Conservation (phyloP, 345 rosid genomes). For the Lagerstroemia speciosa region DNA sequence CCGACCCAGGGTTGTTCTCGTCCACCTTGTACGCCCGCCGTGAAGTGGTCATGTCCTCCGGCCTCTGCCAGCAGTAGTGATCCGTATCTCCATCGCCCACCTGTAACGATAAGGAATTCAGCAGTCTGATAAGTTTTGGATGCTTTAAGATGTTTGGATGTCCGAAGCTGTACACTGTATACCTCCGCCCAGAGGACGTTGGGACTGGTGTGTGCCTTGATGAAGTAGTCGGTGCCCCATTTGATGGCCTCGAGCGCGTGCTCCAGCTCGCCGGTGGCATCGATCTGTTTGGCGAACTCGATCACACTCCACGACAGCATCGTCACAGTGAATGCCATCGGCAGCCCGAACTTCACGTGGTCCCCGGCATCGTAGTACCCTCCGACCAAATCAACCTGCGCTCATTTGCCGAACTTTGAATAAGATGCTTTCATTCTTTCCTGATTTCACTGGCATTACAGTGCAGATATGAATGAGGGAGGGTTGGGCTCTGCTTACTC, state of each 20-base stretch:
- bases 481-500: background rate
- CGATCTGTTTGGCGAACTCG: too few species aligned
- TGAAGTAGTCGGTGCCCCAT: slow-evolving; percentile 88
- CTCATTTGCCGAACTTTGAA: background rate
- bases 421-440: too few species aligned
- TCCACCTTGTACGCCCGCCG: slow-evolving; percentile 77
- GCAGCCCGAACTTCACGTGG: slow-evolving; percentile 85
- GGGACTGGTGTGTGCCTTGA: slow-evolving; percentile 61
- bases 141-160: background rate
- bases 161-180: too few species aligned
- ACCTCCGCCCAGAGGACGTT: slow-evolving; percentile 15
- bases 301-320: too few species aligned
- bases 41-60: too few species aligned
- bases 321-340: slow-evolving; percentile 96
- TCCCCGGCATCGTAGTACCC: slow-evolving; percentile 97
- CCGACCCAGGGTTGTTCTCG: slow-evolving; percentile 82
- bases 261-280: slow-evolving; percentile 41
- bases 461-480: too few species aligned
- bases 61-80: slow-evolving; percentile 99
- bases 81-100: slow-evolving; percentile 97
- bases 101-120: too few species aligned
- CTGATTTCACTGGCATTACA: too few species aligned
- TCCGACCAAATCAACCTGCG: slow-evolving; percentile 84
- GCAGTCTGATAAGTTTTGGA: too few species aligned
- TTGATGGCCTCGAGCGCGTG: slow-evolving; percentile 64